These are phyloP conservation scores for Spraguea lophii DNA, from an alignment of 371 early-diverging fungal genomes.

Conservation along the genomic window DNA sequence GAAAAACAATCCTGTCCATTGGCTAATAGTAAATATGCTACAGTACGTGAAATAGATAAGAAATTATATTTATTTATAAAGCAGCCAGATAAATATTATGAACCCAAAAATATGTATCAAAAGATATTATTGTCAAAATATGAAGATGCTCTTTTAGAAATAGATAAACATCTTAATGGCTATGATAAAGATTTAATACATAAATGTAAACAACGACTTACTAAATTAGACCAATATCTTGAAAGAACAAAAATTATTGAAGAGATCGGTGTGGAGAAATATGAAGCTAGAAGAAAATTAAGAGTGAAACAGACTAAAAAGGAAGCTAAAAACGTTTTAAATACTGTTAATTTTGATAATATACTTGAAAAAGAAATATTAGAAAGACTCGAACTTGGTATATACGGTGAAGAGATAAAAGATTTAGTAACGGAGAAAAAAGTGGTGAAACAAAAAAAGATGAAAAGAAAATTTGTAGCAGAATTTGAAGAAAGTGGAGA, in stretches of 20 bases:
- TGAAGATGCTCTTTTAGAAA: slow-evolving; percentile 65
- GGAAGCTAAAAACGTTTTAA: slow-evolving; percentile 71
- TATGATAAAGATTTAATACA: slow-evolving; percentile 74
- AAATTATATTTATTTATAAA: slow-evolving; percentile 52
- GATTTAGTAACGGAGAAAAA: slow-evolving; percentile 56
- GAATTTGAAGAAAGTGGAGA: slow-evolving; percentile 51
- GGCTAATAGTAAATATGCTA: slow-evolving; percentile 90
- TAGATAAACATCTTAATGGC: slow-evolving; percentile 69
- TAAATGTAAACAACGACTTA: slow-evolving; percentile 89
- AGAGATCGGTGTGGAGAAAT: slow-evolving; percentile 52
- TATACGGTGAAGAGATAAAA: slow-evolving; percentile 56
- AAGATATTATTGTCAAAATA: slow-evolving; percentile 67
- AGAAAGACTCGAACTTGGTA: slow-evolving; percentile 68
- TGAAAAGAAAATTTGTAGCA: not conserved
- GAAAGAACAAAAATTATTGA: slow-evolving; percentile 71
- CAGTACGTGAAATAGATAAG: slow-evolving; percentile 70
- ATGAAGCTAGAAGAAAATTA: slow-evolving; percentile 63
- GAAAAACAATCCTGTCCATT: slow-evolving; percentile 82
- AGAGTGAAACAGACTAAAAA: slow-evolving; percentile 66
- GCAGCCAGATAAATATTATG: slow-evolving; percentile 82
- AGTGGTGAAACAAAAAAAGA: not conserved
- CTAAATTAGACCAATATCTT: slow-evolving; percentile 80
- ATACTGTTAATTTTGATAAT: slow-evolving; percentile 73
- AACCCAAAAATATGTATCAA: slow-evolving; percentile 82
- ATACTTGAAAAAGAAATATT: slow-evolving; percentile 86